Base-by-base conservation (phyloP, 2,329 filamentous ascomycete species). In the Monilinia fructicola region DNA sequence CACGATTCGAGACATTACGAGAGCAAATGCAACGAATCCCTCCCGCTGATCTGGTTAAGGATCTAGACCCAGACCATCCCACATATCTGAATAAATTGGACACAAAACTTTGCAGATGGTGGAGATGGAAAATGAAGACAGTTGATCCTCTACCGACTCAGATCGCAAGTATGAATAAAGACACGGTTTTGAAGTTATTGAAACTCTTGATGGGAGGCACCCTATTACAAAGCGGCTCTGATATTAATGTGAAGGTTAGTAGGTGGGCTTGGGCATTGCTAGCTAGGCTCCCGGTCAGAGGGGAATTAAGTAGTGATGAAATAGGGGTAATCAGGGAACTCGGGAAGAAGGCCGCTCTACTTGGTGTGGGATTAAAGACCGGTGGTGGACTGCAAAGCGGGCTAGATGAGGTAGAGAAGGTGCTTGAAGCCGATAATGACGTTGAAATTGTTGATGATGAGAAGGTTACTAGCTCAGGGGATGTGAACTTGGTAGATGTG, bases 251-350 rank as follows among this genome's bases (percentile, higher is more conserved):
- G 72, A 84, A 88, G 58, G 87, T 91, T 5, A 93, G 92, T 68
- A 84, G 87, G 21, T 98, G 94, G 94, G 81, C 91, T 4, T 97
- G 93, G 93, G 88, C 90, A 0, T 78, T 97, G 67, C 81, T 97
- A 54, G 92, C 90, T 3, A 85, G 87, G 67, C 83, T 94, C 67
- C 88, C 90, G 0, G 90, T 91, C 46, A 80, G 86, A 12, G 92
- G 92, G 1, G 87, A 91, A 76, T 80, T 97, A 76, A 86, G 87
- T 68, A 90, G 91, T 69, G 85, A 87, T 54, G 90, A 95, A 74
- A 85, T 96, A 42, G 89, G 87, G 6, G 86, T 87, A 73, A 81
- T 97, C 38, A 84, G 94, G 61, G 91, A 95, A 67, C 77, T 98
- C 44, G 93, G 90, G 0, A 92, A 92, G 77, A 85, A 88, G 70